Percentiles rank a stretch among this genome's conserved stretches.
These are phyloP conservation scores for Castanea crenata DNA, from an alignment of 306 rosid species.

Conservation along the genomic window DNA sequence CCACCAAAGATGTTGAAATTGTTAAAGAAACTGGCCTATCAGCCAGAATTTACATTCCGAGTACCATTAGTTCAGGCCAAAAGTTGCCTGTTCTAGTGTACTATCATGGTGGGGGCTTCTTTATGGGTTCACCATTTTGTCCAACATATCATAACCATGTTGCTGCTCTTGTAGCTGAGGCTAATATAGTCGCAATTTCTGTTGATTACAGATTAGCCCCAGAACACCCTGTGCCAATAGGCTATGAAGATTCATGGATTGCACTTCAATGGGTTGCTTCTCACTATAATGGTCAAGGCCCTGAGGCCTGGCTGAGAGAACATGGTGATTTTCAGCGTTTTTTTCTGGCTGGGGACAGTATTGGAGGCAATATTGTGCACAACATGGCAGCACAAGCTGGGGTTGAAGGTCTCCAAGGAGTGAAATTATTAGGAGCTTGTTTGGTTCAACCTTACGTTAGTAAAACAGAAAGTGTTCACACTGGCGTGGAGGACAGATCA, in stretches of 20 bases:
- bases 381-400: background rate
- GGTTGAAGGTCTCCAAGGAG: background rate
- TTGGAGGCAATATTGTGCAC: background rate
- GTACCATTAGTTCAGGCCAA: background rate
- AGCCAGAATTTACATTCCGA: background rate
- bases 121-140: background rate
- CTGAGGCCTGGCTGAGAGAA: conserved; percentile 3
- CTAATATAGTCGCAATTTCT: background rate
- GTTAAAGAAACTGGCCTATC: background rate
- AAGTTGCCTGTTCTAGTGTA: background rate
- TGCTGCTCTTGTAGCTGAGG: background rate
- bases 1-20: conserved; percentile 1
- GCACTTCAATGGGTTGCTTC: background rate
- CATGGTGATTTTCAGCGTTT: background rate
- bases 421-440: background rate
- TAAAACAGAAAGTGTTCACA: background rate
- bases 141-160: background rate
- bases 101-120: background rate
- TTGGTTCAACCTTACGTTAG: conserved; percentile 1
- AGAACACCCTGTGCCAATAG: background rate
- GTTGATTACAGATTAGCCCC: conserved; percentile 3
- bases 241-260: background rate
- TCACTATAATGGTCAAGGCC: background rate
- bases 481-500: background rate
- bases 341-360: background rate